phyloP scores from a whole-genome alignment of 2,329 filamentous ascomycete genomes.

The Neurospora sp. region DNA sequence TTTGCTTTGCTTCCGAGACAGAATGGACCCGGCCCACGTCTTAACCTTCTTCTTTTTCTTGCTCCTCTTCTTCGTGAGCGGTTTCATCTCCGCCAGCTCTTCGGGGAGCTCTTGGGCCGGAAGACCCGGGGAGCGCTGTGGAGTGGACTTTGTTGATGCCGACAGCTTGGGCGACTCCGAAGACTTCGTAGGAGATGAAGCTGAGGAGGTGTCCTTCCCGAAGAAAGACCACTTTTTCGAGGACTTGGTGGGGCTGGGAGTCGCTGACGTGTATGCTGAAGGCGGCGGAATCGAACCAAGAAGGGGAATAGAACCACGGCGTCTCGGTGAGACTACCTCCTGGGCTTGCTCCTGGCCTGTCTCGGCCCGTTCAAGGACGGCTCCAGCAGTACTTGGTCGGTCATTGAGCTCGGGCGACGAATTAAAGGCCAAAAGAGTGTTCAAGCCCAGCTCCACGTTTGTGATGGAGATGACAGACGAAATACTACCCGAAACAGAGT shows the following conservation, averaged over 20 bases:
- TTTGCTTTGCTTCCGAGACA: constrained; percentile 44
- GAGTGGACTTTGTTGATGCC: constrained; percentile 22
- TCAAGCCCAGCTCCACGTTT: constrained; percentile 33
- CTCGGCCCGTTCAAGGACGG: constrained; percentile 48
- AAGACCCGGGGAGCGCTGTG: constrained; percentile 27
- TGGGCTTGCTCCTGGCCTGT: constrained; percentile 25
- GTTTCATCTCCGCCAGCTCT: constrained; percentile 17
- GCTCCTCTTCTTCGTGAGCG: constrained; percentile 20
- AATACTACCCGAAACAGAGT: constrained; percentile 69
- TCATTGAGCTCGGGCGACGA: constrained; percentile 33
- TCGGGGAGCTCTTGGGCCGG: constrained; percentile 15
- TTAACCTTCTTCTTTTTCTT: constrained; percentile 62
- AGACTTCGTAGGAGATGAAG: constrained; percentile 38
- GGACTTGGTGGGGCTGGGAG: constrained; percentile 39
- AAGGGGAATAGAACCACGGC: constrained; percentile 51
- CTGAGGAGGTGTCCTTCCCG: constrained; percentile 46
- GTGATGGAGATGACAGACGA: constrained; percentile 62
- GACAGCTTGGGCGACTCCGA: constrained; percentile 27
- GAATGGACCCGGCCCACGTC: constrained; percentile 57
- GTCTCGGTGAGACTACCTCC: constrained; percentile 29
- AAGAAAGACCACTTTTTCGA: constrained; percentile 55
- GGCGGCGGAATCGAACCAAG: constrained; percentile 33
- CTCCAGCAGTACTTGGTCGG: constrained; percentile 61
- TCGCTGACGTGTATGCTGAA: constrained; percentile 24
- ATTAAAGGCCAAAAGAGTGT: constrained; percentile 26